Evolutionary conservation across 2,329 filamentous ascomycete species (phyloP), one percentile per base, ranked within the genome.

Genomic region (Exophiala mesophila): DNA sequence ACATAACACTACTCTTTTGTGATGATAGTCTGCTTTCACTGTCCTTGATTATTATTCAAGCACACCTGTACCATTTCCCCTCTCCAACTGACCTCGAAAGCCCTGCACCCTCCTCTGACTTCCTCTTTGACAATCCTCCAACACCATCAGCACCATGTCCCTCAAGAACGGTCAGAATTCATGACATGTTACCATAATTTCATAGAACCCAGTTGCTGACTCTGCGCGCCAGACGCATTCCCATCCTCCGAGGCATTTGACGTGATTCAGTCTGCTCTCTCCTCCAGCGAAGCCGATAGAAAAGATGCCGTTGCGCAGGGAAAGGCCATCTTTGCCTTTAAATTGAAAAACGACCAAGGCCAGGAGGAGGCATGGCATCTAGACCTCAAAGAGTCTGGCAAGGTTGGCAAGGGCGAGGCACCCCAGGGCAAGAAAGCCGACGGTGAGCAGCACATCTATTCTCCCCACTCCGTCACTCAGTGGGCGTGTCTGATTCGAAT

Each of bases 171-270:
- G 83, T 85, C 71, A n/a, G 24, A 8, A 8, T 28, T 28, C 8
- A 8, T 28, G 24, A 28, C 24, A 28, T 8, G 24, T n/a, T 28
- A n/a, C 24, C 24, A 28, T 8, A 28, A n/a, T 28, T n/a, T n/a
- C 24, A 8, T 28, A 28, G n/a, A 8, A 8, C 8, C 8, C 24
- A 8, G 8, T 28, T 16, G 34, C 45, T 16, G 45, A 17, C 12
- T 41, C 4, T 23, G 12, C 16, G 4, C 21, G 29, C 12, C 44
- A 44, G 36, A 41, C 67, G 81, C 82, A 55, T 96, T 95, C 70
- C 90, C 92, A 54, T 80, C 90, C 60, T 97, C 92, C 47, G 82
- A 70, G 54, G 88, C 89, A 56, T 98, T 98, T 68, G 92, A 98
- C 63, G 76, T 73, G 60, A 96, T 98, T 74, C 79, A 85, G 66